Evolutionary conservation across 495 filamentous ascomycete species (phyloP).

Genomic region (Barbatosphaeria neglecta): DNA sequence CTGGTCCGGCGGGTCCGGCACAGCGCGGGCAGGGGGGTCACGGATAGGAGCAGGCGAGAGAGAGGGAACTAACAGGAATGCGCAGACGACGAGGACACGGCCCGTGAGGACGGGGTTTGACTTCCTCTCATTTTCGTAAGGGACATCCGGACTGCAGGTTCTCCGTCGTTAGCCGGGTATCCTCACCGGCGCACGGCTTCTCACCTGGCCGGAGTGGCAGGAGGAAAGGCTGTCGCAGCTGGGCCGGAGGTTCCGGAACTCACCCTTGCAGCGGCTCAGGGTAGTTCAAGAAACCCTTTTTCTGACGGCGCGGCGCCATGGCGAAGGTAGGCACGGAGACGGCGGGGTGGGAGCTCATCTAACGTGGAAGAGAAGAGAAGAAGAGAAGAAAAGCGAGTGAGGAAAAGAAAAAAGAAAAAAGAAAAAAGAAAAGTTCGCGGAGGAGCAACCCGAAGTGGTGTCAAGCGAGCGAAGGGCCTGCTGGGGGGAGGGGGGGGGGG

Average conservation of each 20-base stretch:
- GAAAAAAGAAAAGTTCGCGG: too few species aligned
- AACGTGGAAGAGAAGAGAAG: neutral
- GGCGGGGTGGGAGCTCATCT: neutral
- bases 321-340: too few species aligned
- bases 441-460: too few species aligned
- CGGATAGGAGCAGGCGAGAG: neutral
- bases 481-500: too few species aligned
- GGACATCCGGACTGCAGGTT: conserved; percentile 15
- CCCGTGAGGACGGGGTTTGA: conserved; percentile 16
- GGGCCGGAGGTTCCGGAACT: conserved; percentile 1
- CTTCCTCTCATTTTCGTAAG: conserved; percentile 13
- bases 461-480: too few species aligned
- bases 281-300: conserved; percentile 7
- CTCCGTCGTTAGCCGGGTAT: conserved; percentile 1
- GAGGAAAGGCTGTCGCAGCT: neutral
- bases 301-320: conserved; percentile 5
- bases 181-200: too few species aligned
- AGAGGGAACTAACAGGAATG: conserved; percentile 10
- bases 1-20: neutral
- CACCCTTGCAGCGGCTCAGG: conserved; percentile 10
- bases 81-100: conserved; percentile 9
- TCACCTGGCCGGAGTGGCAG: too few species aligned
- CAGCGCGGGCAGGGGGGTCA: neutral
- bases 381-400: too few species aligned
- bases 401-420: too few species aligned